Evolutionary conservation across 208 protist species (phyloP), one percentile per base, ranked within the genome.

Genomic region (Trypanosoma conorhini): DNA sequence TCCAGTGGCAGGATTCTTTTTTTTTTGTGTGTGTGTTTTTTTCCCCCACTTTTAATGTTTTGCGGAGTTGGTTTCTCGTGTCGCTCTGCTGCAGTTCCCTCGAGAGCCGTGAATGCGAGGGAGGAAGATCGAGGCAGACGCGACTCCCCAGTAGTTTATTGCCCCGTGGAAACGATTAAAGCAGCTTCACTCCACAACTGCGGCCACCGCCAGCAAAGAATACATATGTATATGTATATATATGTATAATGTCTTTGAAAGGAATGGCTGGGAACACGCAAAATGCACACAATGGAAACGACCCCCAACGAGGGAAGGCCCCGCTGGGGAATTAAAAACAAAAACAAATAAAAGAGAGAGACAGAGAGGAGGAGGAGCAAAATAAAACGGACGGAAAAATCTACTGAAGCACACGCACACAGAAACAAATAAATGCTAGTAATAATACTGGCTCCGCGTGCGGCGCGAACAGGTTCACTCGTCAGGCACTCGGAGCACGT

Each of bases 321-420:
- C 7, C 33, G 33, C 2, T 38, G 33, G 33, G 33, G 33, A 38
- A 38, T 38, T 38, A 38, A 38, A 9, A 38, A 38, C 33, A 38
- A 38, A 38, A 38, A 38, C 4, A 51, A 10, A 51, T 3, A 54
- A 51, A 10, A 51, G 46, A 54, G 50, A 54, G 9, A 24, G 7
- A 54, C 3, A 28, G 26, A 15, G 56, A 77, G 67, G 44, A 58
- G 35, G 24, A 59, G 30, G 26, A 74, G 19, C 0, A 48, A 72
- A 48, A 58, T 10, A 38, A 75, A 55, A 46, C 40, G 57, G n/a
- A 42, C 7, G 38, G 38, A 59, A 65, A 28, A 42, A n/a, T n/a
- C n/a, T n/a, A n/a, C n/a, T n/a, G n/a, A 46, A 54, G 21, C 52
- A 78, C 28, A 17, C 13, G 42, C 48, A 30, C 54, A 58, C 54